Base-by-base conservation (phyloP, 495 filamentous ascomycete genomes). In the Hypomontagnella monticulosa region DNA sequence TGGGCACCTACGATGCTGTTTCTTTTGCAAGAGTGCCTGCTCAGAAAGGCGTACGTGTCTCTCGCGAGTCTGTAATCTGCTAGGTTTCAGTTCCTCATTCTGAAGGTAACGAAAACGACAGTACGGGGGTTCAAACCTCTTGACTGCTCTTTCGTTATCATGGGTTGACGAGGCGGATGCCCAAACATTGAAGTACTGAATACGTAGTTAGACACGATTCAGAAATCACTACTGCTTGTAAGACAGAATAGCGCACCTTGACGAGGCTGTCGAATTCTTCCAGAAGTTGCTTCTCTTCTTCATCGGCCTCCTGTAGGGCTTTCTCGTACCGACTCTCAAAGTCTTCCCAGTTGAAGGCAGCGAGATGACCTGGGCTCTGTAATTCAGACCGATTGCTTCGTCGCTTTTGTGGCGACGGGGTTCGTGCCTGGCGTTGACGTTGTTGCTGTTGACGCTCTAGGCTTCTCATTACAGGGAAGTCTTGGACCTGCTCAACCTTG, bases 11-110 rank as follows among this genome's bases (percentile, higher is more conserved):
- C 90, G 88, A 67, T 94, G 91, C 46, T 85, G 79, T 71, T 88
- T 88, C 79, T 90, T 93, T 60, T 87, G 84, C 64, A 87, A 83
- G 43, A 95, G 72, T 4, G 75, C 83, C 37, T 84, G 76, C 69
- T 96, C 92, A 0, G 85, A 84, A 19, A 88, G 84, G 48, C 87
- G 85, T 18, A 95, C 90, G 67, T 89, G 88, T 66, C 84, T 78
- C 76, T 90, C 86, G 44, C 92, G 86, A 8, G 91, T 96, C 67
- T 89, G 88, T 32, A 96, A 81, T 53, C 91, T 73, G 40, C 30
- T 18, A 46, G 9, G 1, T 10, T 63, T 61, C 32, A 59, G 43
- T 42, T n/a, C 5, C 23, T 27, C 36, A 37, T 15, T 40, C 23
- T 10, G 23, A 27, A 27, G 23, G 23, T 27, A 27, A 27, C 8